A percentile compares a stretch with the other conserved stretches of the same genome.
These are phyloP conservation scores for Amphirosellinia nigrospora DNA, from an alignment of 495 filamentous ascomycete genomes.

Conservation along the genomic window DNA sequence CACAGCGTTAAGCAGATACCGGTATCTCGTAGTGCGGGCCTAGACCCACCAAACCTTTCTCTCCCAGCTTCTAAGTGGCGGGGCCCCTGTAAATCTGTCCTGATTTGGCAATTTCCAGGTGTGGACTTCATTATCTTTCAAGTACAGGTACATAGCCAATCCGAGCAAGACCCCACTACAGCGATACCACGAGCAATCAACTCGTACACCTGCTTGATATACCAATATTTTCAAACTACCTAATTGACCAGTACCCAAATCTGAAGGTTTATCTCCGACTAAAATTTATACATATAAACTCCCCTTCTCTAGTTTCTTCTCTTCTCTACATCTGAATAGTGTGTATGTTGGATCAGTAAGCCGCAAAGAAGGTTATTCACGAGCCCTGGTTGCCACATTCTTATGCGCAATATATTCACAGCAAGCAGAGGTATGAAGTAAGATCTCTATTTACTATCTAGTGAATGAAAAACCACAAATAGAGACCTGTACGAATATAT, in stretches of 20 bases:
- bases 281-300: too few species aligned
- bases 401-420: too few species aligned
- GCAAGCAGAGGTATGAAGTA: too few species aligned
- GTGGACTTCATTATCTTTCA: background rate
- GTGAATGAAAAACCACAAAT: too few species aligned
- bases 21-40: background rate
- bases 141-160: conserved; percentile 28
- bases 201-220: too few species aligned
- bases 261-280: too few species aligned
- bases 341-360: too few species aligned
- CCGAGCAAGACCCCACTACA: background rate
- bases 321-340: background rate
- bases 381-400: background rate
- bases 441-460: too few species aligned
- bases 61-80: background rate
- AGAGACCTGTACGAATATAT: too few species aligned
- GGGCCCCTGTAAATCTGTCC: conserved; percentile 11
- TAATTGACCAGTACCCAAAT: too few species aligned
- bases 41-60: background rate
- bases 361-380: background rate
- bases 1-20: conserved; percentile 5
- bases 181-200: background rate
- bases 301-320: too few species aligned
- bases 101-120: background rate
- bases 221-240: too few species aligned